phyloP scores from a whole-genome alignment of 306 rosid genomes.

The Luffa aegyptiaca region DNA sequence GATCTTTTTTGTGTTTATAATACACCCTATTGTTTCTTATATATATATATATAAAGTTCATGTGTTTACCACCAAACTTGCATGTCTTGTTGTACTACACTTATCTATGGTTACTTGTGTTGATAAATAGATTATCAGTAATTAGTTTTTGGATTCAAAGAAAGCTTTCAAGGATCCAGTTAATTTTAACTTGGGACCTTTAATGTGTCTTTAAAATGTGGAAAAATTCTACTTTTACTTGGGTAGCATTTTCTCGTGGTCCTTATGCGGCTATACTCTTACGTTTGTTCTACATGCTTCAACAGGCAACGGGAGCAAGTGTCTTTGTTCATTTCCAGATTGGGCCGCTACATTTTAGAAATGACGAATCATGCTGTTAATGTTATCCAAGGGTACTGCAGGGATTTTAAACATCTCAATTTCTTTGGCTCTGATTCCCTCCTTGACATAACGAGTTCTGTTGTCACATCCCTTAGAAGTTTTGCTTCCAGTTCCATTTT shows the following conservation, averaged over 20 bases:
- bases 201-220: neutral
- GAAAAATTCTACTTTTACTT: neutral
- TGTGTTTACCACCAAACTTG: neutral
- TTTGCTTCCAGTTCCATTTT: conserved; percentile 60
- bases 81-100: neutral
- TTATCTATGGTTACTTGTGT: neutral
- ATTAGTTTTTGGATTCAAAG: neutral
- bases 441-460: conserved; percentile 31
- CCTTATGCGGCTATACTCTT: neutral
- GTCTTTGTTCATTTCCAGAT: conserved; percentile 38
- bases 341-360: conserved; percentile 43
- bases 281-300: conserved; percentile 12
- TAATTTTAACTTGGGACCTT: neutral
- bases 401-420: conserved; percentile 26
- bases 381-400: conserved; percentile 37
- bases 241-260: conserved; percentile 7
- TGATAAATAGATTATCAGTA: neutral
- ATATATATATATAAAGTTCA: neutral
- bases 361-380: conserved; percentile 43
- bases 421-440: conserved; percentile 39
- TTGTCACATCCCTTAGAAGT: conserved; percentile 43
- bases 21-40: no score
- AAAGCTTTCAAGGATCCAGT: neutral
- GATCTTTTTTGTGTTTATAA: no score
- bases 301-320: conserved; percentile 46